Conservation (phyloP, 78 protist species). For the Diacronema lutheri region DNA sequence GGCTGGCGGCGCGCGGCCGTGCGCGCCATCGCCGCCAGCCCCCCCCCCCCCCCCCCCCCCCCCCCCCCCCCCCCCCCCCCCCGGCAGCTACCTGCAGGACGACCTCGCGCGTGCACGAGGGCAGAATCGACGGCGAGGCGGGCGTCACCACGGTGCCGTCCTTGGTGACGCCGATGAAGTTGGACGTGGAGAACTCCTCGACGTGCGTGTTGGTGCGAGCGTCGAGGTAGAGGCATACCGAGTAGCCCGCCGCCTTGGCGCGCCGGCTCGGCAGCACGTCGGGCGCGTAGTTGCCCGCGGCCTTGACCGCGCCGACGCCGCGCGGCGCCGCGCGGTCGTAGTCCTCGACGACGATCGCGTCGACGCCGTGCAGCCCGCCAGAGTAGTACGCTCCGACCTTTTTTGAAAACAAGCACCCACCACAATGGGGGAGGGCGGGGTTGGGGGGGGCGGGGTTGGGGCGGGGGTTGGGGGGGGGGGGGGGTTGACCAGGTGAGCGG, state of each 20-base stretch:
- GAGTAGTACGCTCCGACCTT: slow-evolving; percentile 39
- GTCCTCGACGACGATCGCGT: slow-evolving; percentile 6
- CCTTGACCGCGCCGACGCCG: slow-evolving; percentile 34
- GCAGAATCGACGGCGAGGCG: slow-evolving; percentile 9
- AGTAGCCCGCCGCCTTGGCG: slow-evolving; percentile 12
- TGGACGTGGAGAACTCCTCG: slow-evolving; percentile 25
- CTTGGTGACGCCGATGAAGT: slow-evolving; percentile 22
- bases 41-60: no score
- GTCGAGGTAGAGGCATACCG: slow-evolving; percentile 38
- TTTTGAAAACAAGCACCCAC: no score
- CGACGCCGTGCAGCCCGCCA: slow-evolving; percentile 21
- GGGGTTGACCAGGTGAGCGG: no score
- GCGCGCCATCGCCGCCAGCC: no score
- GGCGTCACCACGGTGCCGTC: slow-evolving; percentile 31
- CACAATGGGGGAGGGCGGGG: no score
- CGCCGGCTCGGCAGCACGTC: slow-evolving; percentile 5
- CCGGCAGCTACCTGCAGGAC: no score
- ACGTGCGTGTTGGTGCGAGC: background rate
- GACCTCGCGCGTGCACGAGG: slow-evolving; percentile 25
- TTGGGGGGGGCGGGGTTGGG: no score
- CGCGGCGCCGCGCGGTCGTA: slow-evolving; percentile 39
- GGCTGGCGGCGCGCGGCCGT: no score
- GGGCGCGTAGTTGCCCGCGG: slow-evolving; percentile 26
- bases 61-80: no score
- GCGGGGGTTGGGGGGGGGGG: no score